A percentile compares a stretch with the other conserved stretches of the same genome.
phyloP scores from a whole-genome alignment of 371 early-diverging fungal species.

The Lichtheimia ornata region DNA sequence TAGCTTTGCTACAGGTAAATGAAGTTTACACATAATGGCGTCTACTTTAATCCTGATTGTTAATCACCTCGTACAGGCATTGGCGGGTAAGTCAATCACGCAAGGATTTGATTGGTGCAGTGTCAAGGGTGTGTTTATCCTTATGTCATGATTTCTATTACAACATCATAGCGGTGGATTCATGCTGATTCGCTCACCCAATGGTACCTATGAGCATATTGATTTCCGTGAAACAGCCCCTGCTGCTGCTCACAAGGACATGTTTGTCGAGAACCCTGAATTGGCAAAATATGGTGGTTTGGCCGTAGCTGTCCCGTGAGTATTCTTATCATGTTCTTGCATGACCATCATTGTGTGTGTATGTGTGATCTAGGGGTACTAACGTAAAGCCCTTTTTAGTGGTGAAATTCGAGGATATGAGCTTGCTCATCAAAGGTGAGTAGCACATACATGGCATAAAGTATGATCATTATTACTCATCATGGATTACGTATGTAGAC shows the following conservation, averaged over 20 bases:
- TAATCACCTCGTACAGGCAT: constrained; percentile 27
- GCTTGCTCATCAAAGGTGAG: constrained; percentile 70
- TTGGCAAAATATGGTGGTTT: constrained; percentile 78
- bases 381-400: constrained; percentile 19
- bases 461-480: neutral
- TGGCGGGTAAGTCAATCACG: constrained; percentile 37
- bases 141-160: neutral
- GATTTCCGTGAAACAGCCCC: constrained; percentile 96
- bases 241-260: constrained; percentile 63
- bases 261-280: constrained; percentile 70
- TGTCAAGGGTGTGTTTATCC: no score
- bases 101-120: neutral
- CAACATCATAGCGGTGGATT: constrained; percentile 84
- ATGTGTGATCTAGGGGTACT: no score
- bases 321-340: no score
- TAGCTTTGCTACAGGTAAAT: constrained; percentile 92
- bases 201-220: constrained; percentile 61
- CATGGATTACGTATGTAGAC: constrained; percentile 35
- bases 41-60: neutral
- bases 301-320: constrained; percentile 87
- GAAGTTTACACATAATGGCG: neutral
- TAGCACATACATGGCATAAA: no score
- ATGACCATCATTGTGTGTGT: no score
- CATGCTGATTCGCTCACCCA: constrained; percentile 82
- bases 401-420: constrained; percentile 91